Evolutionary conservation across 2,329 filamentous ascomycete genomes (phyloP).

Genomic region (Tolypocladium album): DNA sequence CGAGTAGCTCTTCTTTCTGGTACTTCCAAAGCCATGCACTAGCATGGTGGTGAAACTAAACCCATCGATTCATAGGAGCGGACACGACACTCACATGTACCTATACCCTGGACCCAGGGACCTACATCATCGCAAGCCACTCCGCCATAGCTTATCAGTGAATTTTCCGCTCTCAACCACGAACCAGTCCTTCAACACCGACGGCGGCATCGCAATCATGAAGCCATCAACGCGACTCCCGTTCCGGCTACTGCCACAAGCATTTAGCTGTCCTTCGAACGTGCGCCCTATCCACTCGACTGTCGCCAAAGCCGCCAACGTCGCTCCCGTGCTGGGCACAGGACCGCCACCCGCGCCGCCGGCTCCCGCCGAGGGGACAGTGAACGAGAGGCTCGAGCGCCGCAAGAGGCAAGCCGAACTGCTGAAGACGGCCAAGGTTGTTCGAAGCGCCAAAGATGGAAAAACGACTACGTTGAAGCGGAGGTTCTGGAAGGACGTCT

Average conservation of each 20-base stretch:
- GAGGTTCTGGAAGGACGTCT: conserved; percentile 83
- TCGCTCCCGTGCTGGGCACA: conserved; percentile 41
- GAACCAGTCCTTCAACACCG: conserved; percentile 2
- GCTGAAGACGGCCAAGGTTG: conserved; percentile 38
- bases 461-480: conserved; percentile 43
- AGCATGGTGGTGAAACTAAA: neutral
- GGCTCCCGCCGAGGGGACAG: conserved; percentile 27
- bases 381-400: conserved; percentile 35
- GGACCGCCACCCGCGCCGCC: conserved; percentile 51
- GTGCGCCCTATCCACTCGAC: conserved; percentile 21
- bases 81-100: neutral
- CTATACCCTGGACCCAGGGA: neutral
- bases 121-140: conserved; percentile 7
- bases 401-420: conserved; percentile 44
- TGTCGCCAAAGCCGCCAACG: conserved; percentile 28
- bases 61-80: too few relatives aligned
- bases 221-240: conserved; percentile 27
- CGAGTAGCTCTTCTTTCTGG: too few relatives aligned
- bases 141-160: neutral
- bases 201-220: conserved; percentile 20
- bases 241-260: conserved; percentile 22
- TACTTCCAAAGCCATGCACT: too few relatives aligned
- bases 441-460: conserved; percentile 24
- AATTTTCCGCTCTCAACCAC: conserved; percentile 3
- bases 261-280: conserved; percentile 6